These are phyloP conservation scores for Chlamydomonas sp. DNA, from an alignment of 139 green algal species.

Conservation along the genomic window DNA sequence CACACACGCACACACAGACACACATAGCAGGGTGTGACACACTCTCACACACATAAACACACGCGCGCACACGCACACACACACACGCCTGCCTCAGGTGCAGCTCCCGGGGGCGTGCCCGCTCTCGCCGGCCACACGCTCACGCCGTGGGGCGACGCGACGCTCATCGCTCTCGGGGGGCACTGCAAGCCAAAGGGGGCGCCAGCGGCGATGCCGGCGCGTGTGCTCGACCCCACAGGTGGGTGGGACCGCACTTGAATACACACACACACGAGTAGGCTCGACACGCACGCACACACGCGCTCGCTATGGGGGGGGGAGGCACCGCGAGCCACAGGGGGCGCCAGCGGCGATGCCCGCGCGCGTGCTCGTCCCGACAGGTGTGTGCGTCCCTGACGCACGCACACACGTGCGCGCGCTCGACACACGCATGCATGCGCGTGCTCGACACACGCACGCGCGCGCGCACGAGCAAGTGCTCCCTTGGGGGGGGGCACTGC, in stretches of 20 bases:
- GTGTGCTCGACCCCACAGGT: constrained; percentile 49
- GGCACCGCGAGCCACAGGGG: too few relatives aligned
- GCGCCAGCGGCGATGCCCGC: too few relatives aligned
- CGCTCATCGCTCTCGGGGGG: constrained; percentile 74
- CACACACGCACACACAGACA: too few relatives aligned
- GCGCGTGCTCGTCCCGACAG: neutral
- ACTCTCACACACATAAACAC: too few relatives aligned
- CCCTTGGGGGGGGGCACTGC: neutral
- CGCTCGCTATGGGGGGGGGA: neutral
- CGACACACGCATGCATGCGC: neutral
- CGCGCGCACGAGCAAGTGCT: neutral
- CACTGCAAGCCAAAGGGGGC: constrained; percentile 68
- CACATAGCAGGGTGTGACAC: too few relatives aligned
- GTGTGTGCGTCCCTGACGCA: neutral
- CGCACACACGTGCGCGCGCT: neutral
- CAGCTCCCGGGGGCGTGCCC: too few relatives aligned
- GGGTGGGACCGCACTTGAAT: neutral
- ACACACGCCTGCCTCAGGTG: too few relatives aligned
- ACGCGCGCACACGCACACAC: too few relatives aligned
- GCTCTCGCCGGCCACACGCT: constrained; percentile 42
- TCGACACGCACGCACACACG: neutral
- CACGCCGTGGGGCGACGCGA: constrained; percentile 36
- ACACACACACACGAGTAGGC: neutral
- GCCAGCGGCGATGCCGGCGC: constrained; percentile 42
- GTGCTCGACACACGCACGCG: neutral